Evolutionary conservation across 2,329 filamentous ascomycete genomes (phyloP), one percentile per base, ranked within the genome.

Genomic region (Ascomycota sp.): DNA sequence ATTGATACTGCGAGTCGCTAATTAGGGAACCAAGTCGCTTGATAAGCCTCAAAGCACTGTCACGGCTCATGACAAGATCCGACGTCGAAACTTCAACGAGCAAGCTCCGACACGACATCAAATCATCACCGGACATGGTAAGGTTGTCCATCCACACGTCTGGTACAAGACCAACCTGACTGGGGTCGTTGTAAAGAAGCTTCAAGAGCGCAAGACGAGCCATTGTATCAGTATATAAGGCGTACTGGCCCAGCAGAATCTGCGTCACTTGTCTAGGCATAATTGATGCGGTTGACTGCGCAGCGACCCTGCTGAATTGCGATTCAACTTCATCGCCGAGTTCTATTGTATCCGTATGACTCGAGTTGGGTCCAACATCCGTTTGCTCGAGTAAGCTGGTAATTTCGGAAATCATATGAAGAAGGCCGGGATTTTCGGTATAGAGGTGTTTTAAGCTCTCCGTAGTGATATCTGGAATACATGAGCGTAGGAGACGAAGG

Each of bases 291-390:
- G 50, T 53, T 20, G 54, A 45, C 2, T 44, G 35, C 11, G 48
- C 44, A 29, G 54, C 58, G 19, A 46, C 52, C 17, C 57, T 57
- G 36, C 62, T 71, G 30, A 55, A 55, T 38, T 75, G 69, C 0
- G 69, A 70, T 25, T 69, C 65, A 32, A 75, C 71, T 2, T 66
- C 65, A 9, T 66, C 60, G 40, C 82, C 76, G 5, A 82, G 42
- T 32, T 80, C 73, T 70, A 79, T 75, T 5, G 59, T 44, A 38
- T 75, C 69, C 3, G 53, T 38, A 8, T 58, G 51, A 4, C 44
- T 27, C 53, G 39, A 21, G 40, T 39, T 15, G 35, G 38, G 3
- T 47, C 30, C 39, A 10, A 35, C 20, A 4, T 37, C 34, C 25
- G 35, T 39, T 8, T 37, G 32, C 13, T 45, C 38, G 21, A 52